Conservation (phyloP, 345 rosid species). For the Clarkia xantiana region DNA sequence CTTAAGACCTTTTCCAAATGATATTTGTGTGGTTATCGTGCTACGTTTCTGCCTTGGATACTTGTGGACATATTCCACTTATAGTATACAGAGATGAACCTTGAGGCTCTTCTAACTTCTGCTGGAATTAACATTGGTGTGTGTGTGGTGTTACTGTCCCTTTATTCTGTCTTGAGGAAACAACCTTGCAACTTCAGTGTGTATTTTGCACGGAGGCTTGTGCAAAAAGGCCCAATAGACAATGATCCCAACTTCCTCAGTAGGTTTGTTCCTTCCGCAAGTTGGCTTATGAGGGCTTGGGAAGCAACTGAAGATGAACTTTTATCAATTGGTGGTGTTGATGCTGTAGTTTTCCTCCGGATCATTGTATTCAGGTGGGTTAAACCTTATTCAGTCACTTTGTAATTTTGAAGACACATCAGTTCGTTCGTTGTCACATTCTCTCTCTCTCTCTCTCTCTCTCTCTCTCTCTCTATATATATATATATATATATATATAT, state of each 20-base stretch:
- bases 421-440: no score
- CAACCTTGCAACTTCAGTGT: conserved; percentile 63
- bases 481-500: no score
- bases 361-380: conserved; percentile 63
- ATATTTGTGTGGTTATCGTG: no score
- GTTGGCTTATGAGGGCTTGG: conserved; percentile 90
- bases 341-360: conserved; percentile 75
- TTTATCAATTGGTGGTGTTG: conserved; percentile 56
- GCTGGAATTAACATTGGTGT: conserved; percentile 66
- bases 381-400: conserved; percentile 3
- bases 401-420: no score
- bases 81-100: conserved; percentile 36
- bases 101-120: conserved; percentile 64
- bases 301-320: conserved; percentile 68
- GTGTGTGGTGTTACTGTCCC: conserved; percentile 42
- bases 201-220: conserved; percentile 55
- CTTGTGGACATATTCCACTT: conserved; percentile 5
- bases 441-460: no score
- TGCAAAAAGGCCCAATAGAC: conserved; percentile 16
- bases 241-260: conserved; percentile 38
- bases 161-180: conserved; percentile 71
- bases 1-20: no score
- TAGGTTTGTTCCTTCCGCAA: conserved; percentile 74
- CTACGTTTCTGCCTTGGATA: no score
- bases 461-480: no score